Percentiles rank a stretch among this genome's conserved stretches.
Evolutionary conservation across 164 flowering plant genomes (phyloP).

Genomic region (Magnolia sinica): DNA sequence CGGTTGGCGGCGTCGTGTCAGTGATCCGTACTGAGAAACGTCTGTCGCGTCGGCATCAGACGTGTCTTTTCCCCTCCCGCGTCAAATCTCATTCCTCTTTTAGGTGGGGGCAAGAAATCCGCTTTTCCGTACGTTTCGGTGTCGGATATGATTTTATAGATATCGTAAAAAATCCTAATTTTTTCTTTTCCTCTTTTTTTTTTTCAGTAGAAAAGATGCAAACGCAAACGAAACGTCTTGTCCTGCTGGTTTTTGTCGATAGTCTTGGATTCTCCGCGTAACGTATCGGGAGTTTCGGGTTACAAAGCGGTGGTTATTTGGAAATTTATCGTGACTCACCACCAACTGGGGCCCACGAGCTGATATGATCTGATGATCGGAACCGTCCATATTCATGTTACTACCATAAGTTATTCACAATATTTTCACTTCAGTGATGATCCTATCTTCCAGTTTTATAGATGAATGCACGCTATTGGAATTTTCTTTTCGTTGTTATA

Average conservation of each 20-base stretch:
- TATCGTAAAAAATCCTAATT: neutral
- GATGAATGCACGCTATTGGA: too few species aligned
- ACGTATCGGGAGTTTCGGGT: too few species aligned
- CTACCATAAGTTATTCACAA: too few species aligned
- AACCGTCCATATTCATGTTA: too few species aligned
- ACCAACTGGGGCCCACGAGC: too few species aligned
- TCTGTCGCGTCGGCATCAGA: constrained; percentile 1
- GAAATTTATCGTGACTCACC: too few species aligned
- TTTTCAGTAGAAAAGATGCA: neutral
- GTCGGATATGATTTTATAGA: constrained; percentile 6
- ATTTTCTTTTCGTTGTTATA: too few species aligned
- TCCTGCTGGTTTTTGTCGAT: neutral
- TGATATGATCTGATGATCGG: too few species aligned
- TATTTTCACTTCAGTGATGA: too few species aligned
- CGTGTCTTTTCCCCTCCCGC: neutral
- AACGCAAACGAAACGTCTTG: neutral
- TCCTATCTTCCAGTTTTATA: too few species aligned
- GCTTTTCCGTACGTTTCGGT: neutral
- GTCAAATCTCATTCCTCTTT: neutral
- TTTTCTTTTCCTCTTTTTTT: neutral
- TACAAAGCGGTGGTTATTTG: too few species aligned
- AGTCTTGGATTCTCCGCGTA: too few species aligned
- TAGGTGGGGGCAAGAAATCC: neutral
- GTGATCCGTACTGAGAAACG: neutral
- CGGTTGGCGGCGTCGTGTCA: neutral